phyloP scores from a whole-genome alignment of 805 yeast genomes.

The Zygoascus flipseniorum region DNA sequence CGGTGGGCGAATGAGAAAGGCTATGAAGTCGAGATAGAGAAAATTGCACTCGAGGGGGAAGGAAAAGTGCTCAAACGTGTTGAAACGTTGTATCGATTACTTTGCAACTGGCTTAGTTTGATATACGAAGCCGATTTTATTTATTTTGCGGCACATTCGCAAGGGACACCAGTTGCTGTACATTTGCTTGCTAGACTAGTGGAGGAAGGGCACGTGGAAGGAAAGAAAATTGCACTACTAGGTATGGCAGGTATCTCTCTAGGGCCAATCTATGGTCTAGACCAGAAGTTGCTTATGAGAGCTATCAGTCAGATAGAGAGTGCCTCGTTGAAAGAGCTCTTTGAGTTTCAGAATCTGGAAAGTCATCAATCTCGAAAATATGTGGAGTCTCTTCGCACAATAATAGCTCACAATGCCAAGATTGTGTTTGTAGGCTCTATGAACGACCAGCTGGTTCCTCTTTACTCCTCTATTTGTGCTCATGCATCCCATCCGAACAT shows the following conservation, averaged over 20 bases:
- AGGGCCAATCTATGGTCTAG: slow-evolving; percentile 90
- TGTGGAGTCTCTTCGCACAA: slow-evolving; percentile 53
- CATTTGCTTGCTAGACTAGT: slow-evolving; percentile 67
- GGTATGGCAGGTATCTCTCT: slow-evolving; percentile 95
- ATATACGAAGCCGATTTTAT: slow-evolving; percentile 64
- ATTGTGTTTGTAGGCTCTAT: slow-evolving; percentile 79
- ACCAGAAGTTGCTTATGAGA: slow-evolving; percentile 70
- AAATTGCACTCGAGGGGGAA: slow-evolving; percentile 88
- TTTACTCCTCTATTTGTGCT: slow-evolving; percentile 77
- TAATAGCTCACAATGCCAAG: slow-evolving; percentile 66
- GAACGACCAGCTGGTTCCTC: slow-evolving; percentile 89
- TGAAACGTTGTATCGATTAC: slow-evolving; percentile 62
- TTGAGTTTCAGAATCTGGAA: slow-evolving; percentile 75
- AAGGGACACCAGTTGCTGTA: slow-evolving; percentile 88
- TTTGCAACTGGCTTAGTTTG: slow-evolving; percentile 57
- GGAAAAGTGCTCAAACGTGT: slow-evolving; percentile 86
- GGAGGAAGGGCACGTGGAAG: slow-evolving; percentile 41
- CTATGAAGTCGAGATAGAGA: slow-evolving; percentile 53
- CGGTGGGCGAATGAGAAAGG: slow-evolving; percentile 49
- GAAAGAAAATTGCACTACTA: slow-evolving; percentile 54
- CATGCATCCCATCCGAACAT: slow-evolving; percentile 86
- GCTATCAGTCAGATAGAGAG: slow-evolving; percentile 89
- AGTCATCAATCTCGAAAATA: slow-evolving; percentile 65
- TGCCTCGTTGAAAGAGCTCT: slow-evolving; percentile 76
- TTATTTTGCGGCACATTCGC: slow-evolving; percentile 92